Evolutionary conservation across 1,284 basidiomycete species (phyloP).

Genomic region (Puccinia horiana): DNA sequence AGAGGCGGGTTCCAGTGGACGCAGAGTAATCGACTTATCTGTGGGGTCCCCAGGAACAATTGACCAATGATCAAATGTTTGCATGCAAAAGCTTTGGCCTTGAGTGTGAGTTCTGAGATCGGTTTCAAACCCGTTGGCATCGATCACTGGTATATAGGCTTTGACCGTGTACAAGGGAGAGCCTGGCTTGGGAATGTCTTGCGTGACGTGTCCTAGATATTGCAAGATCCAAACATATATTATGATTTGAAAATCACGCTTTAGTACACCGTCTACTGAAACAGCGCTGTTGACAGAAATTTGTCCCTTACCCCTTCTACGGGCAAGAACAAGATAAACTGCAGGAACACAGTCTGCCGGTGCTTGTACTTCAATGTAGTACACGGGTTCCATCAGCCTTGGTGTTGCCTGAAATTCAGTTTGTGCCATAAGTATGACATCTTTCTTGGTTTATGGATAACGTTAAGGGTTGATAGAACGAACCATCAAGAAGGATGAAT

Average conservation of each 20-base stretch:
- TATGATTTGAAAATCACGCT: background rate
- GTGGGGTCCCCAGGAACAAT: conserved; percentile 97
- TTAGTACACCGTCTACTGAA: background rate
- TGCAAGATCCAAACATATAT: background rate
- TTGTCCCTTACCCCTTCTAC: conserved; percentile 66
- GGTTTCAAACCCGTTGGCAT: conserved; percentile 98
- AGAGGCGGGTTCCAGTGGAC: conserved; percentile 93
- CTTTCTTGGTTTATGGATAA: background rate
- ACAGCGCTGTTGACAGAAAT: background rate
- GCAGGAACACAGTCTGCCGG: conserved; percentile 97
- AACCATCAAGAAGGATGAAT: conserved; percentile 97
- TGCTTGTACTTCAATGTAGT: conserved; percentile 96
- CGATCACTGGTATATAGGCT: conserved; percentile 94
- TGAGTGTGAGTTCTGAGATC: conserved; percentile 95
- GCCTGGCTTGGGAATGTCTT: conserved; percentile 94
- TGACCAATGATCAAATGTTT: conserved; percentile 97
- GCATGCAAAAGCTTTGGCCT: conserved; percentile 94
- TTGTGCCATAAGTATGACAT: background rate
- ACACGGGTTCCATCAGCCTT: conserved; percentile 81
- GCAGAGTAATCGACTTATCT: conserved; percentile 88
- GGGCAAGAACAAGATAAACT: conserved; percentile 93
- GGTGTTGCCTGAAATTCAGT: conserved; percentile 55
- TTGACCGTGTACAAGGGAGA: conserved; percentile 96
- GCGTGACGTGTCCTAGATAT: conserved; percentile 80
- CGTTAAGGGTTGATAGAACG: conserved; percentile 52